Evolutionary conservation across 73 alveolate species (phyloP).

Genomic region (Halteria grandinella): DNA sequence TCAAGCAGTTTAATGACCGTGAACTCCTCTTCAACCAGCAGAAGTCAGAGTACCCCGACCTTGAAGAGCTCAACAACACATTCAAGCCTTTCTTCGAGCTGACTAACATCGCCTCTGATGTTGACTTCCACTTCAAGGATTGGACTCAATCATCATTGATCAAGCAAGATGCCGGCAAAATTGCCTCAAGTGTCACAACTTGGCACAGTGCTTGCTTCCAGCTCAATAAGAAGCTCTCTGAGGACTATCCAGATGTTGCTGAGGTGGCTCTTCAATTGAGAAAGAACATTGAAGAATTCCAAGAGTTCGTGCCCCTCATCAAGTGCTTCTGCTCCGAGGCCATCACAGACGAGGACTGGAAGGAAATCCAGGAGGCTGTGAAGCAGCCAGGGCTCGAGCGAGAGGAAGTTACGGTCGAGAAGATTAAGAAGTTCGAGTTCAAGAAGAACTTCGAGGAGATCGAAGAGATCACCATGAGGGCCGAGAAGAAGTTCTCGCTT

Average conservation of each 20-base stretch:
- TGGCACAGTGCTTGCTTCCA: slow-evolving; percentile 69
- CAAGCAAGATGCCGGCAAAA: slow-evolving; percentile 62
- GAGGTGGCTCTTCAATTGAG: slow-evolving; percentile 84
- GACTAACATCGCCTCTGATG: slow-evolving; percentile 77
- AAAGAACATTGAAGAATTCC: slow-evolving; percentile 85
- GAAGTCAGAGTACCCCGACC: slow-evolving; percentile 72
- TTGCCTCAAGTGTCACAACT: slow-evolving; percentile 64
- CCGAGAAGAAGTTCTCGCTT: slow-evolving; percentile 81
- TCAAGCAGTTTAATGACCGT: slow-evolving; percentile 78
- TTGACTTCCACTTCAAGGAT: slow-evolving; percentile 52
- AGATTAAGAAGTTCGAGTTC: slow-evolving; percentile 79
- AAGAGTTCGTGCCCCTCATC: slow-evolving; percentile 88
- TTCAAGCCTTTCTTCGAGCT: slow-evolving; percentile 84
- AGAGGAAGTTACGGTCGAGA: slow-evolving; percentile 82
- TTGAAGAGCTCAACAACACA: slow-evolving; percentile 66
- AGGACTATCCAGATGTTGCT: slow-evolving; percentile 84
- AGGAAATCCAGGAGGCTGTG: slow-evolving; percentile 85
- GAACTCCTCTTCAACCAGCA: slow-evolving; percentile 74
- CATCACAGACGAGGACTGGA: slow-evolving; percentile 94
- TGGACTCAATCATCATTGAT: slow-evolving; percentile 64
- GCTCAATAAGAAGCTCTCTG: slow-evolving; percentile 72
- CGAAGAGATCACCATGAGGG: slow-evolving; percentile 87
- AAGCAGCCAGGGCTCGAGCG: slow-evolving; percentile 74
- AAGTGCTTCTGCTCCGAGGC: slow-evolving; percentile 94
- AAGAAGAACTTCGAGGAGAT: slow-evolving; percentile 85